These are phyloP conservation scores for Cyberlindnera mycetangii DNA, from an alignment of 805 yeast species.

Conservation along the genomic window DNA sequence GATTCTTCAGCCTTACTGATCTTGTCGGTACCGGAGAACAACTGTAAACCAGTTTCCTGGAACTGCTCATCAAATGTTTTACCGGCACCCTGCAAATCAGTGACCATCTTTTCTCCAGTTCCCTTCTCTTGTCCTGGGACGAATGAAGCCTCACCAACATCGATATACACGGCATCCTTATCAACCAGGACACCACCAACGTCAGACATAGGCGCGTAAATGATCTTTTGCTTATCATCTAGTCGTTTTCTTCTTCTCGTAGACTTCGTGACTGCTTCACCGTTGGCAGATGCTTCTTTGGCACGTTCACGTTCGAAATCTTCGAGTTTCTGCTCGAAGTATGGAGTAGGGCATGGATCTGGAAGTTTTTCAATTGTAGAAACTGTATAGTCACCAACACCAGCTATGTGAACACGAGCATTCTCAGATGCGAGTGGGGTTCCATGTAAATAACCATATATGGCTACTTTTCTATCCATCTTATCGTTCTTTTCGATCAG, in stretches of 20 bases:
- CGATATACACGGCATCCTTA: conserved; percentile 96
- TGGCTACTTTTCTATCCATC: conserved; percentile 82
- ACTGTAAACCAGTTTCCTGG: conserved; percentile 63
- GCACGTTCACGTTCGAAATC: conserved; percentile 75
- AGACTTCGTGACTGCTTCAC: conserved; percentile 50
- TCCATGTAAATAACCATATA: conserved; percentile 95
- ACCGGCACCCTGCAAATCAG: conserved; percentile 71
- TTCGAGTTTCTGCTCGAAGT: conserved; percentile 78
- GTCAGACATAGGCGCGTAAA: conserved; percentile 99
- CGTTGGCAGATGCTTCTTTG: conserved; percentile 61
- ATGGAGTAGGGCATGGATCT: conserved; percentile 99
- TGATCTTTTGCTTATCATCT: conserved; percentile 90
- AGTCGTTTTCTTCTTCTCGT: conserved; percentile 87
- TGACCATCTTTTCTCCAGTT: conserved; percentile 82
- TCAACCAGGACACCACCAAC: conserved; percentile 98
- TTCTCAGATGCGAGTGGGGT: conserved; percentile 69
- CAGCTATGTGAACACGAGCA: conserved; percentile 89
- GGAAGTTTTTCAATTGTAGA: conserved; percentile 83
- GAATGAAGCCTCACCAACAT: conserved; percentile 49
- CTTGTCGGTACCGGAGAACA: conserved; percentile 64
- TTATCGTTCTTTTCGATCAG: conserved; percentile 74
- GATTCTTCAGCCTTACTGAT: conserved; percentile 43
- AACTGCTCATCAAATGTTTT: conserved; percentile 56
- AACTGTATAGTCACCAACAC: conserved; percentile 86
- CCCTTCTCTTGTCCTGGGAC: conserved; percentile 68